These are phyloP conservation scores for Pseudogymnoascus sp. DNA, from an alignment of 2,329 filamentous ascomycete species.

Conservation along the genomic window DNA sequence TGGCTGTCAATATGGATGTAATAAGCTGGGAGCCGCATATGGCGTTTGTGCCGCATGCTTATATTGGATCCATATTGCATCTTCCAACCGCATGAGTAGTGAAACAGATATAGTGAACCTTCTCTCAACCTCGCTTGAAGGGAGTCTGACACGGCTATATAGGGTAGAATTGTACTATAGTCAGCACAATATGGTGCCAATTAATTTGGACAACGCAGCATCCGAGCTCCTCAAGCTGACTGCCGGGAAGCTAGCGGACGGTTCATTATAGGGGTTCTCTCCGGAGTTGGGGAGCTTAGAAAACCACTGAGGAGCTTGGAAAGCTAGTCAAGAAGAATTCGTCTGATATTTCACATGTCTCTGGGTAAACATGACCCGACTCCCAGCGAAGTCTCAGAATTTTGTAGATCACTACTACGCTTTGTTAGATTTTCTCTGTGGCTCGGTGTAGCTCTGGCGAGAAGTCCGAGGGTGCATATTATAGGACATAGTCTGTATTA, in stretches of 20 bases:
- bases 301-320: neutral
- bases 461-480: neutral
- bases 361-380: neutral
- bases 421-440: neutral
- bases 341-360: neutral
- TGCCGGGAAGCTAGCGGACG: neutral
- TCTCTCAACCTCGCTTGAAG: neutral
- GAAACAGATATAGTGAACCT: neutral
- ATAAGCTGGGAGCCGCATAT: conserved; percentile 1
- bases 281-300: neutral
- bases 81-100: neutral
- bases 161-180: neutral
- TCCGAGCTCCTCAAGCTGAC: conserved; percentile 4
- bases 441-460: neutral
- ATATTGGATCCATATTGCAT: conserved; percentile 4
- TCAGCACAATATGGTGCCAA: neutral
- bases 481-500: neutral
- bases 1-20: conserved; percentile 1
- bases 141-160: neutral
- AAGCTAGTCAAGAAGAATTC: neutral
- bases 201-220: neutral
- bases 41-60: neutral
- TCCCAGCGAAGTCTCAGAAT: neutral
- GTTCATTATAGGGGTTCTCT: neutral
- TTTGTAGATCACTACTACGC: neutral